Evolutionary conservation across 1,139 yeast species (phyloP), one percentile per base, ranked within the genome.

Genomic region (Kazachstania sp.): DNA sequence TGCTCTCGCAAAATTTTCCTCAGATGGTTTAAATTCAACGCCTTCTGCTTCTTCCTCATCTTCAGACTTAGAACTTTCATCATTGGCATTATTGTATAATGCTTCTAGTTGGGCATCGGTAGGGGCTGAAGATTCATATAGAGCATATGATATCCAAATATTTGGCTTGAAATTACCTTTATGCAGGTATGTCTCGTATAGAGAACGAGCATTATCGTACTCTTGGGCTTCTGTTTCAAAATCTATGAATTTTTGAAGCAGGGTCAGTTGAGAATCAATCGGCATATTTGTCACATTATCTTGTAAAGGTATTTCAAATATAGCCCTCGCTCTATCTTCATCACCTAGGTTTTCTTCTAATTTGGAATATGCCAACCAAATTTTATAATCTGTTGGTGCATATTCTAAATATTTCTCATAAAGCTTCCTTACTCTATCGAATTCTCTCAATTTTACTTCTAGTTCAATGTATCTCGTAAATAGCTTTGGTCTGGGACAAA

Each of bases 311-410:
- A 84, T 54, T 39, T 76, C 75, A 54, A 71, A 81, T 11, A 90
- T 73, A 0, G 79, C 83, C 32, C 79, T 70, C 28, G 83, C 77
- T 40, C 97, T 68, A 1, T 78, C 83, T 34, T 71, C 66, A 54
- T 92, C 97, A n/a, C 83, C 85, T 35, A 86, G 64, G 26, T 71
- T 71, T 41, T 69, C 71, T 64, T 92, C 98, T 54, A 88, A 73
- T 7, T 74, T 75, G 4, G 88, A 80, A 65, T 79, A 87, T 11
- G 74, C 73, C 4, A 75, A 52, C 83, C 87, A 79, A 1, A 72
- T 68, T 2, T 68, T 57, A 0, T 71, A 61, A 34, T 67, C 56
- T 3, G 64, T 52, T 0, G 87, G 73, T 52, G 74, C 73, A 12
- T 69, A 61, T 54, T 83, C 86, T 26, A 90, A 55, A 70, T 78